Evolutionary conservation across 2,329 filamentous ascomycete genomes (phyloP).

Genomic region (Pseudogymnoascus sp.): DNA sequence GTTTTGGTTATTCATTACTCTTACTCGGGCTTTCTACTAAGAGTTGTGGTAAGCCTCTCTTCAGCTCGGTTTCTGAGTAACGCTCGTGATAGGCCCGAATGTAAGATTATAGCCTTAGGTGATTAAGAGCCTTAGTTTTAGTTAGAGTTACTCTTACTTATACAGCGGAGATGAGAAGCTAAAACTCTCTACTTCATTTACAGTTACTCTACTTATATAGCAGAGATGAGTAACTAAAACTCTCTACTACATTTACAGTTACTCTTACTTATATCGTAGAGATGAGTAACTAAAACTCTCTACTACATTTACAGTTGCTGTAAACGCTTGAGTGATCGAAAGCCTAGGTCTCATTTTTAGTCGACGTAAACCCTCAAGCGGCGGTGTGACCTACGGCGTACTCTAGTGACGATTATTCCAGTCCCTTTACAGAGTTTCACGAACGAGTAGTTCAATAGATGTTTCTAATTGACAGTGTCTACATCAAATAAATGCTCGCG

Average conservation of each 20-base stretch:
- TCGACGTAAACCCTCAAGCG: too few species aligned
- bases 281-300: background rate
- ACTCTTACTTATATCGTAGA: background rate
- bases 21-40: background rate
- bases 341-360: background rate
- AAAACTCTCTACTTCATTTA: background rate
- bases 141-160: background rate
- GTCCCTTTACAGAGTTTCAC: background rate
- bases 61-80: background rate
- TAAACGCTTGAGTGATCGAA: background rate
- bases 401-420: background rate
- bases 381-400: background rate
- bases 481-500: conserved; percentile 1
- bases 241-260: background rate
- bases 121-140: background rate
- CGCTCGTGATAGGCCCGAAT: background rate
- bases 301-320: background rate
- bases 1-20: background rate
- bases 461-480: background rate
- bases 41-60: background rate
- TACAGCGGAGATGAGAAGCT: background rate
- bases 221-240: background rate
- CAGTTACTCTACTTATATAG: background rate
- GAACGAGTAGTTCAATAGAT: background rate
- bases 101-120: background rate